Percentiles rank a stretch among this genome's conserved stretches.
Evolutionary conservation across 805 yeast genomes (phyloP).

Genomic region (Candida chilensis): DNA sequence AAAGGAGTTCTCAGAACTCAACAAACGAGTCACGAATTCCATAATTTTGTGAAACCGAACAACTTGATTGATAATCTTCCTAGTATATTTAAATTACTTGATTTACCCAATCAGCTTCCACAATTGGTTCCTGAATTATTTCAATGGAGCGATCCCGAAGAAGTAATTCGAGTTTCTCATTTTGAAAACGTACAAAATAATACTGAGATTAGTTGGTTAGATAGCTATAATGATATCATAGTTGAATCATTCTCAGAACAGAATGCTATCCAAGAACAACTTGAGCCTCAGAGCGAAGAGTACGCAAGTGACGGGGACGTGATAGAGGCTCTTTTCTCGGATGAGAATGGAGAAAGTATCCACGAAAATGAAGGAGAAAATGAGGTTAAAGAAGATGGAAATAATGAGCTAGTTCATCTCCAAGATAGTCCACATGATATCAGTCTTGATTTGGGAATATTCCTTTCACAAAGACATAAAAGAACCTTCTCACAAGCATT

Average conservation of each 20-base stretch:
- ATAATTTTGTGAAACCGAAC: conserved; percentile 10
- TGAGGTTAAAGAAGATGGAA: not conserved
- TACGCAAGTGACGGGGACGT: conserved; percentile 5
- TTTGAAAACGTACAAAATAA: no score
- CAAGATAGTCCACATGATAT: not conserved
- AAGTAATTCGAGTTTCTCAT: no score
- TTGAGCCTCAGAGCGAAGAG: no score
- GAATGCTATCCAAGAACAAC: no score
- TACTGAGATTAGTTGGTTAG: no score
- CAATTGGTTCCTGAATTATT: conserved; percentile 15
- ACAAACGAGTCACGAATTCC: conserved; percentile 6
- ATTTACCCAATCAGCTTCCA: no score
- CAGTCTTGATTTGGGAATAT: not conserved
- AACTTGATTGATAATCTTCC: conserved; percentile 11
- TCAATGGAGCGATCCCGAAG: no score
- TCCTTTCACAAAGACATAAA: not conserved
- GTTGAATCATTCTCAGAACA: no score
- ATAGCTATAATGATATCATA: no score
- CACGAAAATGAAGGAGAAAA: not conserved
- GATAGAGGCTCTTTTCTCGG: no score
- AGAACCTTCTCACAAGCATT: not conserved
- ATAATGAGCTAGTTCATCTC: not conserved
- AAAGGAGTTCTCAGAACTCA: conserved; percentile 10
- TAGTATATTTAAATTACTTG: conserved; percentile 15
- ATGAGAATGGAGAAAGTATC: conserved; percentile 1